Evolutionary conservation across 2,329 filamentous ascomycete genomes (phyloP), one percentile per base, ranked within the genome.

Genomic region (Aspergillus candidus): DNA sequence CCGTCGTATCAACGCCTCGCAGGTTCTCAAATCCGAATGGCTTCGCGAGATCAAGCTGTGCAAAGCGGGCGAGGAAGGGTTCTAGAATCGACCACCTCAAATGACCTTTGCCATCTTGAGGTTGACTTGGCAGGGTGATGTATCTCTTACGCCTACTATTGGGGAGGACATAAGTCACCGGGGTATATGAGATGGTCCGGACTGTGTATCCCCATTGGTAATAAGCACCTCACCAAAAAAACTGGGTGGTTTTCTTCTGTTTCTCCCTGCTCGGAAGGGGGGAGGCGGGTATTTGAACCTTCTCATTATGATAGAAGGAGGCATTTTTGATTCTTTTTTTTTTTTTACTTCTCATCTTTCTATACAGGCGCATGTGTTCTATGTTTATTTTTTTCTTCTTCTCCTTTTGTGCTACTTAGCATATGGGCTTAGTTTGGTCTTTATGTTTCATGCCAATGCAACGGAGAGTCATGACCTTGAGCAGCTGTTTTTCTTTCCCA

Each of bases 1-100:
- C 45, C 85, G 93, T 52, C 88, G 93, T 57, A 91, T 98, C 64
- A 96, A 89, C 27, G 91, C 93, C 46, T 91, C 90, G 33, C 93
- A 98, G 71, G 88, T 97, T 45, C 81, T 98, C 60, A 95, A 95
- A 70, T 97, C 91, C 4, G 93, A 98, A 73, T 98, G 93, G 93
- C 89, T 93, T 55, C 87, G 93, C 56, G 91, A 96, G 69, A 96
- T 97, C 69, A 94, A 90, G 71, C 78, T 97, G 46, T 98, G 93
- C 74, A 93, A 90, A 70, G 91, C 93, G 49, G 93, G 91, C 55
- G 88, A 97, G 70, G 90, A 97, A 76, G 93, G 93, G 46, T 83
- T 94, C 59, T 96, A 56, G 67, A 67, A 57, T 34, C 14, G 22
- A 27, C 22, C 22, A 7, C 22, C 43, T 42, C 40, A 42, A 42